Base-by-base conservation (phyloP, 352 stramenopile species). In the Phytophthora capsici region DNA sequence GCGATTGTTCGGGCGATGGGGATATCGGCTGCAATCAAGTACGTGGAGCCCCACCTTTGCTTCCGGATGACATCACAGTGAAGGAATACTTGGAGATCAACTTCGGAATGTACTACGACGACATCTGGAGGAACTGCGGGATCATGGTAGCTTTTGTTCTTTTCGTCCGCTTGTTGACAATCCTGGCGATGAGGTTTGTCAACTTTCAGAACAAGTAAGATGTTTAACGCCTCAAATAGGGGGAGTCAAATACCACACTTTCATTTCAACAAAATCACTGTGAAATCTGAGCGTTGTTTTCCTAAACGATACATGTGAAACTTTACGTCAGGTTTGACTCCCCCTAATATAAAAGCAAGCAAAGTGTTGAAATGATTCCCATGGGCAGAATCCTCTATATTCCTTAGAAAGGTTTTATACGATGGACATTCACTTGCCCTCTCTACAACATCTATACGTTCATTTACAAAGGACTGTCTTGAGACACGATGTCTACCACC, bases 401-500 rank as follows among this genome's bases (percentile, higher is more conserved):
- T 51, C 26, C 41, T 59, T 9, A 9, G 10, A 34, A 48, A 58
- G 23, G 51, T 20, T 40, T 43, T 50, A 51, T 59, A 59, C 19
- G 44, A 10, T 49, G 51, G 51, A 54, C 54, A 54, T 61, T 55
- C 36, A 22, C 12, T 4, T 17, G 20, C 45, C n/a, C 25, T 50
- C 22, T 52, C 28, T 53, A 57, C 25, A 23, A 59, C 61, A 59
- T 69, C 53, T 64, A 69, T 53, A 69, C 52, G 51, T 38, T 63
- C 44, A 69, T 69, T 57, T 48, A 69, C 60, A 66, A 52, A 41
- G 54, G 38, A 62, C 40, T 48, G 28, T 54, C 30, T 40, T 54
- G 48, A 50, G 49, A 66, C 61, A 66, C 49, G 38, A 51, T 51
- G 16, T 12, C 28, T 71, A 71, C 38, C 57, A 44, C 13, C 44